Evolutionary conservation across 2,329 filamentous ascomycete species (phyloP).

Genomic region (Pseudogymnoascus sp.): DNA sequence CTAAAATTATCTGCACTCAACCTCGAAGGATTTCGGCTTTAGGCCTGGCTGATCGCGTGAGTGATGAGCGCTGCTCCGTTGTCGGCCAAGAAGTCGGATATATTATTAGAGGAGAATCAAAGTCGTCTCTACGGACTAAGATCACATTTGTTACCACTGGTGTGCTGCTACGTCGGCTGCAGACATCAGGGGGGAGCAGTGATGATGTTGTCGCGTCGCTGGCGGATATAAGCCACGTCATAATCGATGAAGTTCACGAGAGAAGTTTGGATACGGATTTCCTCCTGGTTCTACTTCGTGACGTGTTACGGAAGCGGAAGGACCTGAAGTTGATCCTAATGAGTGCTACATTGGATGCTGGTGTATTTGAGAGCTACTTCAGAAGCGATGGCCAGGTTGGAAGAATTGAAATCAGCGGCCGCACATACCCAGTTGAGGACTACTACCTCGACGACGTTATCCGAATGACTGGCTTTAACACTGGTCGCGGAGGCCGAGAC

Average conservation of each 20-base stretch:
- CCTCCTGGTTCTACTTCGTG: slow-evolving; percentile 74
- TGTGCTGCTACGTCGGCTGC: slow-evolving; percentile 81
- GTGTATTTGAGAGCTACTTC: slow-evolving; percentile 80
- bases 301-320: slow-evolving; percentile 65
- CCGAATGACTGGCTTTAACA: slow-evolving; percentile 64
- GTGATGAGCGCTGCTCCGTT: slow-evolving; percentile 73
- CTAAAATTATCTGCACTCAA: slow-evolving; percentile 92
- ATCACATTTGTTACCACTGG: slow-evolving; percentile 96
- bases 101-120: slow-evolving; percentile 83
- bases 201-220: slow-evolving; percentile 75
- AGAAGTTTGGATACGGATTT: slow-evolving; percentile 93
- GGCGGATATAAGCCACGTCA: slow-evolving; percentile 85
- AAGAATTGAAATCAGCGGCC: slow-evolving; percentile 74
- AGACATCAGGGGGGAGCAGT: slow-evolving; percentile 73
- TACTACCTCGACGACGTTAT: slow-evolving; percentile 85
- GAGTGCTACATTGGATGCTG: slow-evolving; percentile 90
- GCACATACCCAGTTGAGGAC: slow-evolving; percentile 84
- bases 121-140: slow-evolving; percentile 62
- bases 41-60: slow-evolving; percentile 87
- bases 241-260: slow-evolving; percentile 96
- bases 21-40: slow-evolving; percentile 90
- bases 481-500: slow-evolving; percentile 31
- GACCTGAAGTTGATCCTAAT: slow-evolving; percentile 89
- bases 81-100: slow-evolving; percentile 90
- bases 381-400: slow-evolving; percentile 62